Conservation (phyloP, 257 asterid genomes). For the Petunia axillaris region DNA sequence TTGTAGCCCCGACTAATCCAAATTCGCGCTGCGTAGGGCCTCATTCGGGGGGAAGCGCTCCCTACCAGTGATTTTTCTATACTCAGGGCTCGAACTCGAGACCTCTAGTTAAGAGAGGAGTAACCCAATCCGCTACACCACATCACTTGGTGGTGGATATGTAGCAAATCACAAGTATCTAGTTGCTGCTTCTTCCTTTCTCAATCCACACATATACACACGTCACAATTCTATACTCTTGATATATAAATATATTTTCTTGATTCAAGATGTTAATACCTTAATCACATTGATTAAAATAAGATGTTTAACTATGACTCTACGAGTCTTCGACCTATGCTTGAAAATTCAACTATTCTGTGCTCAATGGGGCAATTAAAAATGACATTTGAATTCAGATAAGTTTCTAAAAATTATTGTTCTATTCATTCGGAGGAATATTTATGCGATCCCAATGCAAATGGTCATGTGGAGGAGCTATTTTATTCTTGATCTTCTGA, state of each 20-base stretch:
- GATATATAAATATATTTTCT: background rate
- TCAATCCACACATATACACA: background rate
- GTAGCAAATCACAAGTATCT: too few species aligned
- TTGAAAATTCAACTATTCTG: slow-evolving; percentile 1
- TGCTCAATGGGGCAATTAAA: background rate
- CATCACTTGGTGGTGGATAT: too few species aligned
- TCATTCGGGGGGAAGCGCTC: too few species aligned
- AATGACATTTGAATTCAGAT: background rate
- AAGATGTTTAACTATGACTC: background rate
- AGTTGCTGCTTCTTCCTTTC: background rate
- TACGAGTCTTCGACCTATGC: slow-evolving; percentile 11
- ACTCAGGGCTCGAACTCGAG: too few species aligned
- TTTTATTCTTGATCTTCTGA: background rate
- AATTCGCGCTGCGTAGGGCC: too few species aligned
- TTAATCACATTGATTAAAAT: background rate
- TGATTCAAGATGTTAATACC: background rate
- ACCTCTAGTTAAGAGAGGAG: too few species aligned
- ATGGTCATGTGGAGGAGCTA: background rate
- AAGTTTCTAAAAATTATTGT: background rate
- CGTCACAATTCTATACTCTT: background rate
- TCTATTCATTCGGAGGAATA: slow-evolving; percentile 13
- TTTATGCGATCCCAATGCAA: slow-evolving; percentile 23
- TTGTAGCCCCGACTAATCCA: too few species aligned
- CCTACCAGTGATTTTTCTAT: too few species aligned
- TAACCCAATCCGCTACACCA: too few species aligned